Percentiles rank a stretch among this genome's conserved stretches.
Evolutionary conservation across 1,139 yeast species (phyloP).

Genomic region (Candida mesenterica): DNA sequence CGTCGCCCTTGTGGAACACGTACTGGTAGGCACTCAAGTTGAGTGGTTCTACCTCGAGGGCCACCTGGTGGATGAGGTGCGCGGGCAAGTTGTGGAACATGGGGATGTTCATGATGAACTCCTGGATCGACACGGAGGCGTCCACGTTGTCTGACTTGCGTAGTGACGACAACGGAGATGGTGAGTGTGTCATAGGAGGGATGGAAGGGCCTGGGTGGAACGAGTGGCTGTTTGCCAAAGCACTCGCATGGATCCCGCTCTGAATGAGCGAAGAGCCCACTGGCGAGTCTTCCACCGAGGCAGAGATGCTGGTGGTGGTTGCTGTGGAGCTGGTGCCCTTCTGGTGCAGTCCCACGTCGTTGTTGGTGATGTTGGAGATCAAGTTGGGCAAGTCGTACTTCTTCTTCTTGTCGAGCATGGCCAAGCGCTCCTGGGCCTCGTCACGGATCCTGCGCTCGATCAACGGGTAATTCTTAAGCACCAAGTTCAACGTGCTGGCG

Average conservation of each 20-base stretch:
- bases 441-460: slow-evolving; percentile 70
- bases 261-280: slow-evolving; percentile 2
- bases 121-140: slow-evolving; percentile 54
- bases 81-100: slow-evolving; percentile 57
- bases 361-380: slow-evolving; percentile 3
- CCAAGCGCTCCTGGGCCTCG: slow-evolving; percentile 74
- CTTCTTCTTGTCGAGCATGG: slow-evolving; percentile 63
- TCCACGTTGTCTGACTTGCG: slow-evolving; percentile 37
- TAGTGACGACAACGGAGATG: slow-evolving; percentile 9
- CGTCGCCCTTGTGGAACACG: slow-evolving; percentile 57
- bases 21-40: slow-evolving; percentile 55
- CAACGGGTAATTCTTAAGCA: slow-evolving; percentile 58
- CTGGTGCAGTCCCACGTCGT: too few relatives aligned
- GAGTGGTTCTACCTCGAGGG: slow-evolving; percentile 59
- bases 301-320: too few relatives aligned
- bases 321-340: too few relatives aligned
- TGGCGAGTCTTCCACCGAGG: too few relatives aligned
- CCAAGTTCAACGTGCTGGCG: slow-evolving; percentile 57
- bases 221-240: slow-evolving; percentile 15
- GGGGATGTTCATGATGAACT: slow-evolving; percentile 55
- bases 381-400: slow-evolving; percentile 20
- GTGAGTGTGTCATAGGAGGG: slow-evolving; percentile 12
- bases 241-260: slow-evolving; percentile 16
- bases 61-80: slow-evolving; percentile 59
- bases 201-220: slow-evolving; percentile 18